Evolutionary conservation across 257 asterid species (phyloP), one percentile per base, ranked within the genome.

Genomic region (Paraleonurus japonicus): DNA sequence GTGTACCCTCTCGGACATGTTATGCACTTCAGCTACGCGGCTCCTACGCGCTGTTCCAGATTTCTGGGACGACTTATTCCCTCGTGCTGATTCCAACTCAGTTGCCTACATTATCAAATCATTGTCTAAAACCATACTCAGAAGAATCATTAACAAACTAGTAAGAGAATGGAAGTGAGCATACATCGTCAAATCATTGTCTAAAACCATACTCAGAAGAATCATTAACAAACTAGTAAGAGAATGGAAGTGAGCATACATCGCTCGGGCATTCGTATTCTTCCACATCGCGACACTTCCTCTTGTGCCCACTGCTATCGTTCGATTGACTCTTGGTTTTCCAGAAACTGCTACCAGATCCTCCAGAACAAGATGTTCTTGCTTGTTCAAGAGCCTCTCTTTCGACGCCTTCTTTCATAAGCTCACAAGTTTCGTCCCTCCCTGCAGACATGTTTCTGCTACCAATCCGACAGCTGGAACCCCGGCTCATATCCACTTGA

Each of bases 11-110:
- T 92, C 98, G 15, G 98, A 92, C 35, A 84, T 83, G 79, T 92
- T 92, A 74, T 92, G 98, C 65, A 92, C 96, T 84, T 89, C 89
- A 71, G 96, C 96, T 20, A 91, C 89, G 4, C 95, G 94, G 81
- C 84, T 85, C 80, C 83, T 85, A 26, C 96, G 90, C 7, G 80
- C 62, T n/a, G 71, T 75, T 65, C 88, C 89, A 17, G 85, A 60
- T 82, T 83, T 84, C 71, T 78, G 83, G 62, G 84, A 77, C 0
- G 84, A 27, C 80, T 89, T 92, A 68, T 79, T 82, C 69, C 86
- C 92, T 32, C 81, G 71, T 12, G 75, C 89, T 13, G 94, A 81
- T 67, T 89, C 90, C 80, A 82, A 70, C 12, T 83, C 93, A 68
- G 83, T 86, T 67, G 88, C 92, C 98, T 92, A 48, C 69, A 80